phyloP scores from a whole-genome alignment of 2,329 filamentous ascomycete species.

The Pestalotiopsis sp. region DNA sequence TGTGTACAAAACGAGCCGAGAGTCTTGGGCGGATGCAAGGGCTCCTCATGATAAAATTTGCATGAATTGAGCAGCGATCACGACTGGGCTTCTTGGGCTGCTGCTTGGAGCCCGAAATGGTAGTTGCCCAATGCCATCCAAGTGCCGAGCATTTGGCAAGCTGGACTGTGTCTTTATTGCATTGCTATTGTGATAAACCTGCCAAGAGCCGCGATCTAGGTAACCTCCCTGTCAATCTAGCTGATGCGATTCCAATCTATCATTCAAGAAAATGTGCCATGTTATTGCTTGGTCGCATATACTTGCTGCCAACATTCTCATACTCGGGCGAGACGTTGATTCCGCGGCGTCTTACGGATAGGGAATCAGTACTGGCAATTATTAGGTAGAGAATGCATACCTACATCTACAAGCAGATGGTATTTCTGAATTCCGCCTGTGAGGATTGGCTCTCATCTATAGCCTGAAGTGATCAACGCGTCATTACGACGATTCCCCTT shows the following conservation, averaged over 20 bases:
- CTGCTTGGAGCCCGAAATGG: not conserved
- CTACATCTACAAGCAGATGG: not conserved
- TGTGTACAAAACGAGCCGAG: no score
- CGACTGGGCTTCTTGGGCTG: not conserved
- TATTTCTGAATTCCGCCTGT: not conserved
- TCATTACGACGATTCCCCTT: not conserved
- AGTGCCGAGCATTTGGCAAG: not conserved
- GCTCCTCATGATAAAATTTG: not conserved
- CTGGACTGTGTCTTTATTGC: not conserved
- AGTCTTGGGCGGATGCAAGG: no score
- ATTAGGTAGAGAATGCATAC: no score
- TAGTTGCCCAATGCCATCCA: not conserved
- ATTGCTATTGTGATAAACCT: not conserved
- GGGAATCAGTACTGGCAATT: no score
- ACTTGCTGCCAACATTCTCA: not conserved
- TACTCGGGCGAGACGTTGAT: not conserved
- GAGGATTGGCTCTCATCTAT: not conserved
- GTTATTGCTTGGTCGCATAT: not conserved
- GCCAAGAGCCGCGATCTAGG: not conserved
- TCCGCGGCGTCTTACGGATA: no score
- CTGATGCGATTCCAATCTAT: not conserved
- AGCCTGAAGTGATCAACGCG: not conserved
- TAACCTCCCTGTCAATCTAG: not conserved
- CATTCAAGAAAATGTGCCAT: not conserved
- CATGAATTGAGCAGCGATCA: not conserved